Conservation (phyloP, 495 filamentous ascomycete genomes). For the Parmelia sp. region DNA sequence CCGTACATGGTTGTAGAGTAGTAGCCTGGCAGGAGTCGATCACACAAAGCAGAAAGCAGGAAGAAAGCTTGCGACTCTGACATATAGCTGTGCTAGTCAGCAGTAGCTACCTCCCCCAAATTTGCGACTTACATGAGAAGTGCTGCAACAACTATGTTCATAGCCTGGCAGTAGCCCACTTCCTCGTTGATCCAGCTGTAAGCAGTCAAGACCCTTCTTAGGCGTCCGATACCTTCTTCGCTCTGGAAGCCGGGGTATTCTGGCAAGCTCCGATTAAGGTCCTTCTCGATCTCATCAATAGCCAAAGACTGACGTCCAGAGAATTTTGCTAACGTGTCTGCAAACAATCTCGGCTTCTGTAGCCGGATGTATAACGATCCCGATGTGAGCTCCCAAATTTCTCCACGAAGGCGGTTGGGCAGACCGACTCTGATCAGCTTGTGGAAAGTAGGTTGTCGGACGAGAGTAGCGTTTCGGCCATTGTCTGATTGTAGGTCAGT, state of each 20-base stretch:
- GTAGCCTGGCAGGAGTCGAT: slow-evolving; percentile 88
- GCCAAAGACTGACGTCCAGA: slow-evolving; percentile 79
- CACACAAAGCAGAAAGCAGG: slow-evolving; percentile 83
- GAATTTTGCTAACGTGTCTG: slow-evolving; percentile 75
- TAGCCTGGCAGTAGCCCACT: slow-evolving; percentile 96
- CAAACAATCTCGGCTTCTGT: slow-evolving; percentile 74
- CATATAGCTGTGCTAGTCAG: slow-evolving; percentile 65
- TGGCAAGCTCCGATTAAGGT: slow-evolving; percentile 88
- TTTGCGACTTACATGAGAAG: slow-evolving; percentile 64
- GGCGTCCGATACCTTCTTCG: slow-evolving; percentile 85
- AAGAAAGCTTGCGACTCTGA: slow-evolving; percentile 96
- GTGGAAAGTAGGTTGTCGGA: slow-evolving; percentile 94
- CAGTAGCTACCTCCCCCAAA: background rate
- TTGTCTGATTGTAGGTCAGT: slow-evolving; percentile 55
- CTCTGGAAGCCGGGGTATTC: slow-evolving; percentile 97
- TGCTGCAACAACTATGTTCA: slow-evolving; percentile 98
- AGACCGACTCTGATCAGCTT: slow-evolving; percentile 93
- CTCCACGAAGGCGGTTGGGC: slow-evolving; percentile 85
- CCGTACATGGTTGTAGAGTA: slow-evolving; percentile 99
- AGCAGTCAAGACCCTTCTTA: slow-evolving; percentile 84
- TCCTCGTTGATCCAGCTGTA: slow-evolving; percentile 95
- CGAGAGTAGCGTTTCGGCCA: slow-evolving; percentile 82
- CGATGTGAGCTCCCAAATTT: slow-evolving; percentile 92
- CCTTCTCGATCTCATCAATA: slow-evolving; percentile 98
- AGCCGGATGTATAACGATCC: slow-evolving; percentile 84